phyloP scores from a whole-genome alignment of 2,329 filamentous ascomycete species.

The Venturiaceae sp. region DNA sequence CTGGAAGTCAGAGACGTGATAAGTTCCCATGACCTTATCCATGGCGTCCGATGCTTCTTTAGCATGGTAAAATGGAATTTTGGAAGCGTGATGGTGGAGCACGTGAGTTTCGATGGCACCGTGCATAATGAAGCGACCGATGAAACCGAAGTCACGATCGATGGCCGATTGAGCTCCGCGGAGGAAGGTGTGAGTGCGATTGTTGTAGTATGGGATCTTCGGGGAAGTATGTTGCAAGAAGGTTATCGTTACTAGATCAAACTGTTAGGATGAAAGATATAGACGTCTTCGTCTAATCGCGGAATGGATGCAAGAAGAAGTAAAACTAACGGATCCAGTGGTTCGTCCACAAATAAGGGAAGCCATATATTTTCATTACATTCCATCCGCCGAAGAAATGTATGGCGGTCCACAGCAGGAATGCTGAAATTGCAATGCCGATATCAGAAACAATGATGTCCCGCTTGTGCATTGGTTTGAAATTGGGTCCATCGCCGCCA shows the following conservation, averaged over 20 bases:
- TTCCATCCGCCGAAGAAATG: slow-evolving; percentile 47
- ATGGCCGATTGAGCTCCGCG: slow-evolving; percentile 54
- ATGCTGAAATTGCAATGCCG: slow-evolving; percentile 42
- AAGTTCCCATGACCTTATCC: slow-evolving; percentile 30
- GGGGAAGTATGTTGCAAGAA: slow-evolving; percentile 64
- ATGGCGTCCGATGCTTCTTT: slow-evolving; percentile 34
- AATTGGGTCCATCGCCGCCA: slow-evolving; percentile 42
- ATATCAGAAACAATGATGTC: slow-evolving; percentile 50
- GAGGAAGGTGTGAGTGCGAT: slow-evolving; percentile 50
- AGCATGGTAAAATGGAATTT: slow-evolving; percentile 52
- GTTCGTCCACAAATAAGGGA: slow-evolving; percentile 62
- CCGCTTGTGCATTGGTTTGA: slow-evolving; percentile 51
- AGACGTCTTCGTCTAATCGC: not conserved
- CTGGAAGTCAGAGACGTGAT: not conserved
- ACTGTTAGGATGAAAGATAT: not conserved
- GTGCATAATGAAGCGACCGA: slow-evolving; percentile 57
- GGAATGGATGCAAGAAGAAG: not conserved
- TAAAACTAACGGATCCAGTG: slow-evolving; percentile 52
- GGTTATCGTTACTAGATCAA: slow-evolving; percentile 55
- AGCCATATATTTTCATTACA: slow-evolving; percentile 48
- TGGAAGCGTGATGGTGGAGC: slow-evolving; percentile 53
- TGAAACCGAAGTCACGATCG: slow-evolving; percentile 55
- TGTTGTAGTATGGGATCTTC: slow-evolving; percentile 47
- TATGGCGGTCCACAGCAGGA: slow-evolving; percentile 42
- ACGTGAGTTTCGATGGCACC: slow-evolving; percentile 57